Evolutionary conservation across 2,329 filamentous ascomycete genomes (phyloP), one percentile per base, ranked within the genome.

Genomic region (Hypoxylon rubiginosum): DNA sequence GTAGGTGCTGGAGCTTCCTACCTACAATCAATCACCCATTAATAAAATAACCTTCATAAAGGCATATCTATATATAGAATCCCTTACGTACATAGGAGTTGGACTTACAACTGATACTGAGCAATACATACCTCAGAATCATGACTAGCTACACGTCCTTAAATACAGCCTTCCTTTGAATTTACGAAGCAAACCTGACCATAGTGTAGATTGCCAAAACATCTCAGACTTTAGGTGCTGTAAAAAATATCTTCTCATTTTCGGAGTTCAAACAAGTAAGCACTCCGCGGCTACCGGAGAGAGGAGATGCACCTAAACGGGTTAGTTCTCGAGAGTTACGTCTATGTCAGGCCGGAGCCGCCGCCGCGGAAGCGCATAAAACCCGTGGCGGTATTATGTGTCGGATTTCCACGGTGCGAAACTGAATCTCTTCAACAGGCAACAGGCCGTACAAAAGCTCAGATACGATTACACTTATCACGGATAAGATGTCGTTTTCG

Each of bases 361-460:
- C 70, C n/a, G 9, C 66, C 58, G 1, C 77, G 73, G 9, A 72
- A 52, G 32, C 75, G 78, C 21, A 79, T 72, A 1, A 74, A 74
- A 59, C 76, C 78, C 5, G 76, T 80, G 71, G 66, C 79, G 52
- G 74, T 79, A 5, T 62, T 80, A 3, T 78, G 75, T 58, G 74
- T 79, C 24, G 77, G 78, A 13, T 62, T 72, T 3, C 76, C 78
- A 4, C 75, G 77, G 17, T 72, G 71, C n/a, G 77, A 67, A 15
- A 79, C 78, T 21, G 78, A 79, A 48, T 79, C 78, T 0, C 72
- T 80, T 1, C n/a, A n/a, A n/a, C n/a, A n/a, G n/a, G n/a, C 78
- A 77, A 53, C 68, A 75, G 6, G 78, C 74, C 9, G 70, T 79
- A 0, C 56, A 75, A 6, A 68, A 51, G 11, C 72, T 79, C 1